phyloP scores from a whole-genome alignment of 163 green algal genomes.

The Scenedesmus sp. region DNA sequence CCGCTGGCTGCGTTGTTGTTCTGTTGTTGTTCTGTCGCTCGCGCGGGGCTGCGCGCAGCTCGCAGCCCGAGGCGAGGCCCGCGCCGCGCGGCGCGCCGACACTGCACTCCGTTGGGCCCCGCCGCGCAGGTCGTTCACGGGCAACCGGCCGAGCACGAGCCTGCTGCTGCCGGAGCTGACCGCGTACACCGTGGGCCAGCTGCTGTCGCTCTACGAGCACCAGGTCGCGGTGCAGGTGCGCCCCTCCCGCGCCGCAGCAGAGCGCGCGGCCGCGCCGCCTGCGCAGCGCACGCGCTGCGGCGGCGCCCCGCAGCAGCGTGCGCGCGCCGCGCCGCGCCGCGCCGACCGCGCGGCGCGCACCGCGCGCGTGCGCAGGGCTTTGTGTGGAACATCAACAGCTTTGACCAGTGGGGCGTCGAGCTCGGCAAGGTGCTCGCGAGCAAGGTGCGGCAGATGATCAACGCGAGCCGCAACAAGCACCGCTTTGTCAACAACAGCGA shows the following conservation, averaged over 20 bases:
- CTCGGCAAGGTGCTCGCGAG: constrained; percentile 94
- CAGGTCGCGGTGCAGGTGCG: constrained; percentile 86
- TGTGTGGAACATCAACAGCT: constrained; percentile 99
- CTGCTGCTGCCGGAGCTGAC: constrained; percentile 94
- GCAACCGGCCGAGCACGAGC: constrained; percentile 94
- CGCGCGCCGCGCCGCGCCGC: too few relatives aligned
- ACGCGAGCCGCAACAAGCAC: constrained; percentile 77
- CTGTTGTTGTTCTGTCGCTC: too few relatives aligned
- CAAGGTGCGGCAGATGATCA: constrained; percentile 78
- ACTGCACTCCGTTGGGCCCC: too few relatives aligned
- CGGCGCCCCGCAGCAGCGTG: too few relatives aligned
- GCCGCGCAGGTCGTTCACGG: constrained; percentile 44
- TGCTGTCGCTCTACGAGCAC: constrained; percentile 97
- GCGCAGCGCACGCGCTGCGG: too few relatives aligned
- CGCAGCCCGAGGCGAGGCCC: too few relatives aligned
- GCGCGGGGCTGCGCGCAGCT: too few relatives aligned
- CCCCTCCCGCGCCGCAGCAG: too few relatives aligned
- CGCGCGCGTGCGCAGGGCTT: constrained; percentile 84
- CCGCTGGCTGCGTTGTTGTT: neutral
- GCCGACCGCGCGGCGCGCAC: neutral
- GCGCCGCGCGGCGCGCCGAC: too few relatives aligned
- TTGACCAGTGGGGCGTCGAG: constrained; percentile 99
- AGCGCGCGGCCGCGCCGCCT: too few relatives aligned
- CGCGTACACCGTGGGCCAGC: constrained; percentile 95
- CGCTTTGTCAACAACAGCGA: constrained; percentile 72